Conservation (phyloP, 371 early-diverging fungal species). For the Mucor velutinosus region DNA sequence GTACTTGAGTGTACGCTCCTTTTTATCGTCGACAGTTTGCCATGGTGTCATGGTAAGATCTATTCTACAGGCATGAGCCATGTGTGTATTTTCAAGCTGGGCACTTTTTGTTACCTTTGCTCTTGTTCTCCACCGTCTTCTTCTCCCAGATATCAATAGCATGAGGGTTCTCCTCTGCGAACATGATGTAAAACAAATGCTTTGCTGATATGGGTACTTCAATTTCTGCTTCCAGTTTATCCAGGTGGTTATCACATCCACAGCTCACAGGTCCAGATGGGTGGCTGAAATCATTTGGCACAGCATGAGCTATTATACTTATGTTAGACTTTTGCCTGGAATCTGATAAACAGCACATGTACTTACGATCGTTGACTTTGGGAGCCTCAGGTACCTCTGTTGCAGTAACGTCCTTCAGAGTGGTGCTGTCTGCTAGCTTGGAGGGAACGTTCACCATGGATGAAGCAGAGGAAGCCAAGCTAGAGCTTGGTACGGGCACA, state of each 20-base stretch:
- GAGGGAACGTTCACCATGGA: conserved; percentile 11
- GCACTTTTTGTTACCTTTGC: conserved; percentile 30
- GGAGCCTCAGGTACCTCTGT: not conserved
- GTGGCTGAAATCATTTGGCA: conserved; percentile 42
- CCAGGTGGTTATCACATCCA: conserved; percentile 69
- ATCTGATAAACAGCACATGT: not conserved
- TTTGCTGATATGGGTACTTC: conserved; percentile 64
- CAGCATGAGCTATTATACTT: conserved; percentile 21
- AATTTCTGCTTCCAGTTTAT: conserved; percentile 61
- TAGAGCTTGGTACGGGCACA: conserved; percentile 7
- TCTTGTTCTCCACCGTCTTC: conserved; percentile 47
- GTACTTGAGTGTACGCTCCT: conserved; percentile 48
- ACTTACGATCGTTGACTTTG: conserved; percentile 1
- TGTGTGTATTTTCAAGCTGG: not conserved
- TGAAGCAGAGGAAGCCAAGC: not conserved
- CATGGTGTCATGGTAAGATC: conserved; percentile 49
- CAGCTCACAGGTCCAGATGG: conserved; percentile 60
- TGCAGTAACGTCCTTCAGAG: not conserved
- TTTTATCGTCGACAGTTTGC: conserved; percentile 36
- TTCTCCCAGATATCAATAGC: conserved; percentile 48
- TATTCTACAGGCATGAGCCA: not conserved
- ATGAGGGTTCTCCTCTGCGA: conserved; percentile 36
- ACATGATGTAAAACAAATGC: conserved; percentile 60
- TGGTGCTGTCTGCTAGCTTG: conserved; percentile 1
- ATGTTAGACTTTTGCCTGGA: not conserved